Evolutionary conservation across 164 flowering plant species (phyloP).

Genomic region (Buxus sempervirens): DNA sequence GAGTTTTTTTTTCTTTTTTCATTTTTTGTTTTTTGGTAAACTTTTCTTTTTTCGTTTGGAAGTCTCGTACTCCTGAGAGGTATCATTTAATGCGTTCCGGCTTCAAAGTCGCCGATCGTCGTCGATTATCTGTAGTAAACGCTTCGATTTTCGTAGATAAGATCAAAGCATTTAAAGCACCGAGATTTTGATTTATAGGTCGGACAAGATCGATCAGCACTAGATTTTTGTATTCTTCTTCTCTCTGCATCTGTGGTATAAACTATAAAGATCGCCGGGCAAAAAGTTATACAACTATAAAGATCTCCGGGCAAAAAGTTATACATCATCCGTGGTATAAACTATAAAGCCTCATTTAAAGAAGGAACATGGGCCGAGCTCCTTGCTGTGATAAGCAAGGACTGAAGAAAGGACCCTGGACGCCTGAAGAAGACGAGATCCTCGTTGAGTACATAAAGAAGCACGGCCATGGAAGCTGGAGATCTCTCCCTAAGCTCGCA

Average conservation of each 20-base stretch:
- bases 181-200: neutral
- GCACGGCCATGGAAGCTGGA: constrained; percentile 82
- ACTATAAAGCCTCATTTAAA: neutral
- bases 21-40: no score
- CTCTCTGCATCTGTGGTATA: neutral
- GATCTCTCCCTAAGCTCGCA: constrained; percentile 78
- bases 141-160: constrained; percentile 12
- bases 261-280: neutral
- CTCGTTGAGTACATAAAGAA: constrained; percentile 52
- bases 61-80: neutral
- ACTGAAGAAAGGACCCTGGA: constrained; percentile 85
- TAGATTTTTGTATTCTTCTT: neutral
- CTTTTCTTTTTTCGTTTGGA: no score
- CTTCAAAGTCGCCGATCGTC: constrained; percentile 3
- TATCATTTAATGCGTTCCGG: neutral
- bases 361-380: constrained; percentile 53
- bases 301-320: neutral
- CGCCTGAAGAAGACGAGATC: constrained; percentile 70
- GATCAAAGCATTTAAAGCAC: constrained; percentile 11
- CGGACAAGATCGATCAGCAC: neutral
- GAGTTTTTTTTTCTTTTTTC: no score
- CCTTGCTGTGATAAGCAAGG: constrained; percentile 84
- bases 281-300: neutral
- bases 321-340: neutral
- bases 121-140: neutral